These are phyloP conservation scores for Hemisphaericaspora subhashii DNA, from an alignment of 1,139 yeast genomes.

Conservation along the genomic window DNA sequence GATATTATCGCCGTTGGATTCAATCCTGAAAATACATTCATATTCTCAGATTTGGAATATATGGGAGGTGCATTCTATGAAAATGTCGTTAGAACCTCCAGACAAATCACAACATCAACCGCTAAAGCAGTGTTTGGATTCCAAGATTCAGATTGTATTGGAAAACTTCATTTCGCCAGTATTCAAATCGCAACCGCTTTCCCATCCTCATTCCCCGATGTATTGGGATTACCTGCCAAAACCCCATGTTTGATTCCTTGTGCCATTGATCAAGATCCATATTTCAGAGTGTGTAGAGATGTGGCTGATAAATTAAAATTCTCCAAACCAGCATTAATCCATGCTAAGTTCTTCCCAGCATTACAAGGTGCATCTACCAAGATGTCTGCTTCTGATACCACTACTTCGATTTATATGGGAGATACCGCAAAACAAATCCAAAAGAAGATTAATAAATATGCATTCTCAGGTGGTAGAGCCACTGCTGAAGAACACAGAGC, in stretches of 20 bases:
- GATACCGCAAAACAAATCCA: slow-evolving; percentile 91
- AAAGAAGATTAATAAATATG: slow-evolving; percentile 94
- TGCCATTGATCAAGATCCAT: slow-evolving; percentile 99
- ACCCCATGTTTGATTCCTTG: slow-evolving; percentile 98
- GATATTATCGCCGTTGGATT: slow-evolving; percentile 96
- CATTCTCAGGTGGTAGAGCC: slow-evolving; percentile 92
- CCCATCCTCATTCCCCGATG: slow-evolving; percentile 93
- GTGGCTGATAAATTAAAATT: slow-evolving; percentile 92
- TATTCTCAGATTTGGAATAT: slow-evolving; percentile 87
- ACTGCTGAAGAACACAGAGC: slow-evolving; percentile 87
- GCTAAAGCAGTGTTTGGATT: slow-evolving; percentile 98
- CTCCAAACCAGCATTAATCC: slow-evolving; percentile 88
- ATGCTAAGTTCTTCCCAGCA: slow-evolving; percentile 97
- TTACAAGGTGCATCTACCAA: slow-evolving; percentile 95
- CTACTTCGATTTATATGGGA: slow-evolving; percentile 85
- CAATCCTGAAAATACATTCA: slow-evolving; percentile 90
- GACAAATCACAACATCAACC: slow-evolving; percentile 94
- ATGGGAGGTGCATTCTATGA: slow-evolving; percentile 95
- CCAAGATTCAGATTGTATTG: slow-evolving; percentile 91
- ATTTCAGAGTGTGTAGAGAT: slow-evolving; percentile 95
- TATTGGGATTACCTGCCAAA: slow-evolving; percentile 77
- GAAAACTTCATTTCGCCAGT: slow-evolving; percentile 92
- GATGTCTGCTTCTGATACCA: slow-evolving; percentile 90
- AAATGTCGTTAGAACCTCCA: slow-evolving; percentile 88
- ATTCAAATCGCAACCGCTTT: slow-evolving; percentile 95